A percentile compares a stretch with the other conserved stretches of the same genome.
phyloP scores from a whole-genome alignment of 192 early-diverging fungal species.

The Rhizoclosmatium globosum region DNA sequence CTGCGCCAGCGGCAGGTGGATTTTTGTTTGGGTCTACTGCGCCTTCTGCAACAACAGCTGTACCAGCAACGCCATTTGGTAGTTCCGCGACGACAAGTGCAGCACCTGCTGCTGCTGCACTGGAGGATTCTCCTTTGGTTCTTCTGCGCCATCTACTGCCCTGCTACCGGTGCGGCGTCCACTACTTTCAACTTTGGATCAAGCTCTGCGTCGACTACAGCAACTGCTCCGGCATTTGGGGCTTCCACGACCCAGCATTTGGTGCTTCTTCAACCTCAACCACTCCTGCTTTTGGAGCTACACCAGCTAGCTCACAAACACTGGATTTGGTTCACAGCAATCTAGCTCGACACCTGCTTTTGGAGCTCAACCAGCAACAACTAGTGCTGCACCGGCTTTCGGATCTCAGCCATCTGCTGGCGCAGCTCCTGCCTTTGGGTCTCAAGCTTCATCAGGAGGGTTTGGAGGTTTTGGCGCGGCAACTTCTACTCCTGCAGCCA shows the following conservation, averaged over 20 bases:
- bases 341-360: background rate
- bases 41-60: background rate
- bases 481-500: background rate
- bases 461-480: slow-evolving; percentile 1
- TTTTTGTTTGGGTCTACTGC: background rate
- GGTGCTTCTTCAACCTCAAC: background rate
- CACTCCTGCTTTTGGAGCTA: background rate
- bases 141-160: background rate
- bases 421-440: background rate
- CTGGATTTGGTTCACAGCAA: slow-evolving; percentile 2
- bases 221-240: background rate
- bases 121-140: background rate
- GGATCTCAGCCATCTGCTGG: background rate
- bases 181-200: background rate
- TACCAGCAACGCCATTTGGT: background rate
- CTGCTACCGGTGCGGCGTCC: background rate
- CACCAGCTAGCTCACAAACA: background rate
- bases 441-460: background rate
- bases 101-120: background rate
- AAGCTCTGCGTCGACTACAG: background rate
- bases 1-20: background rate
- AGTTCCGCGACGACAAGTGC: background rate
- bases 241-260: slow-evolving; percentile 7
- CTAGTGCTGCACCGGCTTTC: background rate
- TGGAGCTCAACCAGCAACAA: background rate